Evolutionary conservation across 2,329 filamentous ascomycete genomes (phyloP).

Genomic region (Alternaria sp.): DNA sequence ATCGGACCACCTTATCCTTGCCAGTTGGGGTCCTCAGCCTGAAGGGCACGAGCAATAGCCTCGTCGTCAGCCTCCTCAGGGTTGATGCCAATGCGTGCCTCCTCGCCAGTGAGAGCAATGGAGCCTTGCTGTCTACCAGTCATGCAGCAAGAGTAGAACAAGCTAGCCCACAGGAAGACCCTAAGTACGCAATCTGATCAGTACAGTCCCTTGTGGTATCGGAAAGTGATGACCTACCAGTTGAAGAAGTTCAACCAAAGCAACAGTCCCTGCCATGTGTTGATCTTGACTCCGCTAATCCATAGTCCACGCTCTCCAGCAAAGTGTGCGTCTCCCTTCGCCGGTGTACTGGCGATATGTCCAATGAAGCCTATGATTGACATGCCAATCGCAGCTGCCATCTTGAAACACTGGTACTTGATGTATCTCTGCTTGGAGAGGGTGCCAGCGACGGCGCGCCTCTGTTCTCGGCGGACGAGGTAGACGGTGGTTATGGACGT

Average conservation of each 20-base stretch:
- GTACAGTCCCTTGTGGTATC: not conserved
- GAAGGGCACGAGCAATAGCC: constrained; percentile 23
- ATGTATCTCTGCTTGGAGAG: constrained; percentile 30
- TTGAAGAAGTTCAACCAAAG: constrained; percentile 33
- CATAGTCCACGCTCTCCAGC: constrained; percentile 18
- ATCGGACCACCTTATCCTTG: constrained; percentile 8
- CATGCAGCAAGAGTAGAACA: constrained; percentile 39
- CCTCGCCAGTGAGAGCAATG: constrained; percentile 31
- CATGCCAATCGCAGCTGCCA: constrained; percentile 21
- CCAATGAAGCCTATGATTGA: constrained; percentile 28
- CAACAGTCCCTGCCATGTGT: constrained; percentile 24
- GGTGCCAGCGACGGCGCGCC: constrained; percentile 18
- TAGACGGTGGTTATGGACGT: constrained; percentile 26
- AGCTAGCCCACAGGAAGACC: constrained; percentile 32
- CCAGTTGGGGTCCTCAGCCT: constrained; percentile 30
- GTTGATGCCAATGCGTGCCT: constrained; percentile 20
- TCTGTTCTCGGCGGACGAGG: constrained; percentile 28
- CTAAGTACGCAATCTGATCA: constrained; percentile 3
- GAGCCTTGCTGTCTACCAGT: constrained; percentile 23
- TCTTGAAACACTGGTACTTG: constrained; percentile 33
- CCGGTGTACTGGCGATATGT: constrained; percentile 8
- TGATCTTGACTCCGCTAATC: constrained; percentile 29
- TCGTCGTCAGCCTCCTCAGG: constrained; percentile 23
- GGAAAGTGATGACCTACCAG: constrained; percentile 20
- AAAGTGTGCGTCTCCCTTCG: constrained; percentile 5